Evolutionary conservation across 345 rosid genomes (phyloP).

Genomic region (Bruguiera sexangula): DNA sequence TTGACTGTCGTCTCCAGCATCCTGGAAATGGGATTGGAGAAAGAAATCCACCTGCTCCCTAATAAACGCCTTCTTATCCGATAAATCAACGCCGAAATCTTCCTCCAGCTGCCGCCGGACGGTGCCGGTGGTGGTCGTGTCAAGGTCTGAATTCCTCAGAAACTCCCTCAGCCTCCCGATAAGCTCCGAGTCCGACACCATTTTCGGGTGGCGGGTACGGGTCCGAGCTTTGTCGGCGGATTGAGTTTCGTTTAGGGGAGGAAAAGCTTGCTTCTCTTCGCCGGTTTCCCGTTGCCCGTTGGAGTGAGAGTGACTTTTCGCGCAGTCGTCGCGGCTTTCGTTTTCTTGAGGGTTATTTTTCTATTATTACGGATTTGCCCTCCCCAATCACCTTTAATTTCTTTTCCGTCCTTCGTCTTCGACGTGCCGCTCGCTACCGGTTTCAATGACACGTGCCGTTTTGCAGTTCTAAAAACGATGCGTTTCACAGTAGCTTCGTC

Average conservation of each 20-base stretch:
- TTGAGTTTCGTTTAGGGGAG: not conserved
- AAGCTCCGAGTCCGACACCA: slow-evolving; percentile 49
- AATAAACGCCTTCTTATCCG: slow-evolving; percentile 42
- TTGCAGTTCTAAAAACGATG: too few species aligned
- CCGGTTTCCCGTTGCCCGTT: slow-evolving; percentile 23
- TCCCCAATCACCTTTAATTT: too few species aligned
- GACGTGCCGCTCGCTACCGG: too few species aligned
- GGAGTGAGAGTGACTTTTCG: not conserved
- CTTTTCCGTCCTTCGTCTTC: too few species aligned
- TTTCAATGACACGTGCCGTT: too few species aligned
- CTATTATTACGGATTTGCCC: too few species aligned
- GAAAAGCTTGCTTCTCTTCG: slow-evolving; percentile 11
- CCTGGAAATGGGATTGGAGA: slow-evolving; percentile 31
- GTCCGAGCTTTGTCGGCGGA: too few species aligned
- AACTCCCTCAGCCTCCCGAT: slow-evolving; percentile 36
- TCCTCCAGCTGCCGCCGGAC: slow-evolving; percentile 42
- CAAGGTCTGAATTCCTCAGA: slow-evolving; percentile 40
- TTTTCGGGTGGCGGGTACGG: not conserved
- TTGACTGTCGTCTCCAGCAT: slow-evolving; percentile 7
- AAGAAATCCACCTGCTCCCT: slow-evolving; percentile 48
- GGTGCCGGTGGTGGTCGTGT: slow-evolving; percentile 42
- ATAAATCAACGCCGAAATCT: slow-evolving; percentile 45
- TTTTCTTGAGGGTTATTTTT: too few species aligned
- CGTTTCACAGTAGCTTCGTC: too few species aligned
- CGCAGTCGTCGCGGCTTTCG: too few species aligned